Conservation (phyloP, 768 basidiomycete genomes). For the Agaricus sinodeliciosus region DNA sequence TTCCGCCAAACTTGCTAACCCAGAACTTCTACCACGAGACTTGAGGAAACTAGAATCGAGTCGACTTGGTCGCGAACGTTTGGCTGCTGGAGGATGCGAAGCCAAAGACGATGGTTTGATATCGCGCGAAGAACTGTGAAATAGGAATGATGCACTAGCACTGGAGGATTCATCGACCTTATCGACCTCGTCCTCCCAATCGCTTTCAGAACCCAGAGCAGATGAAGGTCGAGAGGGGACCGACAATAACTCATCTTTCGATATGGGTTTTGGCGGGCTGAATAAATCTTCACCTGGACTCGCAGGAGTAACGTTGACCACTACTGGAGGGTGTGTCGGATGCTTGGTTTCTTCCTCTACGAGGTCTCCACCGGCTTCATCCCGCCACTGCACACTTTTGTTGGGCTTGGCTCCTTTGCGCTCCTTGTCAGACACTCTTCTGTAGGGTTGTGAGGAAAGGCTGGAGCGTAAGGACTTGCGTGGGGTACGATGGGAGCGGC, state of each 20-base stretch:
- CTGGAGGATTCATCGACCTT: slow-evolving; percentile 64
- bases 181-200: slow-evolving; percentile 88
- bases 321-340: slow-evolving; percentile 19
- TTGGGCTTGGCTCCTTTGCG: slow-evolving; percentile 46
- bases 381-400: slow-evolving; percentile 84
- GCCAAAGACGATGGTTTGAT: slow-evolving; percentile 15
- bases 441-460: slow-evolving; percentile 49
- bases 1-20: slow-evolving; percentile 58
- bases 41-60: slow-evolving; percentile 68
- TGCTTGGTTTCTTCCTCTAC: slow-evolving; percentile 50
- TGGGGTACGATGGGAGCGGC: slow-evolving; percentile 51
- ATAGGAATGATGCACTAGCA: slow-evolving; percentile 46
- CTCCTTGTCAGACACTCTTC: slow-evolving; percentile 59
- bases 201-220: slow-evolving; percentile 63
- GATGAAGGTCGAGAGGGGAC: slow-evolving; percentile 24
- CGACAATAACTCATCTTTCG: slow-evolving; percentile 18
- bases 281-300: slow-evolving; percentile 27
- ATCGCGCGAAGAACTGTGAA: slow-evolving; percentile 29
- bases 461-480: slow-evolving; percentile 71
- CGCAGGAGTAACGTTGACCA: slow-evolving; percentile 36
- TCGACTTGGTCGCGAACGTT: slow-evolving; percentile 56
- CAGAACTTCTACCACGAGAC: slow-evolving; percentile 37
- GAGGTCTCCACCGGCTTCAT: slow-evolving; percentile 78
- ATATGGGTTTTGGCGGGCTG: slow-evolving; percentile 16
- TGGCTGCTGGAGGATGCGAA: slow-evolving; percentile 24